Base-by-base conservation (phyloP, 768 basidiomycete genomes). In the Phaeotremella skinneri region DNA sequence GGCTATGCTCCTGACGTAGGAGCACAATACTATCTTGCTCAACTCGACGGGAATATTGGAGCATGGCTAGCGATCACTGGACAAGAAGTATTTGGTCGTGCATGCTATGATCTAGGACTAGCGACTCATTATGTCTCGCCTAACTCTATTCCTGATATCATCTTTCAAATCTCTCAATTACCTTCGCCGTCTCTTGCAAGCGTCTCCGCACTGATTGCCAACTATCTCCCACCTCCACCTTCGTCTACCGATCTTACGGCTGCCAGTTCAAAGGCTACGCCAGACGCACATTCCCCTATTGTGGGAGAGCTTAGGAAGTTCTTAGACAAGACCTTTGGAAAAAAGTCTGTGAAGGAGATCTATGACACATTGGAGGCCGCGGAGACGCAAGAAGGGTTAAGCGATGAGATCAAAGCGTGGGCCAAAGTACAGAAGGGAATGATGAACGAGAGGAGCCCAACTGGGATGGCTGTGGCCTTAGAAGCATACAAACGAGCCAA, bases 61-160 rank as follows among this genome's bases (percentile, higher is more conserved):
- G 88, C 91, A n/a, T 99, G 94, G 79, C 84, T 98, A 42, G 90
- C 85, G 11, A 79, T 99, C 64, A 97, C 93, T 7, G 85, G 86
- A 4, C 83, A 85, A 47, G 79, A 80, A 0, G 57, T 98, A 54
- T 80, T 71, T 39, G 96, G 94, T 4, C 83, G 91, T 65, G 88
- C 85, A 16, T 60, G 55, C 71, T 94, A 91, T 69, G 91, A 92
- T 63, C 85, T 86, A 69, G 94, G 96, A 30, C 82, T 98, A 68
- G 93, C 94, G 3, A 97, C 96, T 1, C 96, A 99, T 76, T 98
- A 82, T 70, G 83, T 98, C 53, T 85, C 90, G 9, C 87, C 89
- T 16, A 80, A 85, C 55, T 82, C 87, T 37, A 80, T 96, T 34
- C 84, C 88, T 16, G 81, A 81, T 41, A 83, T 97, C 49, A 79